Evolutionary conservation across 768 basidiomycete genomes (phyloP).

Genomic region (Dentipellis fragilis): DNA sequence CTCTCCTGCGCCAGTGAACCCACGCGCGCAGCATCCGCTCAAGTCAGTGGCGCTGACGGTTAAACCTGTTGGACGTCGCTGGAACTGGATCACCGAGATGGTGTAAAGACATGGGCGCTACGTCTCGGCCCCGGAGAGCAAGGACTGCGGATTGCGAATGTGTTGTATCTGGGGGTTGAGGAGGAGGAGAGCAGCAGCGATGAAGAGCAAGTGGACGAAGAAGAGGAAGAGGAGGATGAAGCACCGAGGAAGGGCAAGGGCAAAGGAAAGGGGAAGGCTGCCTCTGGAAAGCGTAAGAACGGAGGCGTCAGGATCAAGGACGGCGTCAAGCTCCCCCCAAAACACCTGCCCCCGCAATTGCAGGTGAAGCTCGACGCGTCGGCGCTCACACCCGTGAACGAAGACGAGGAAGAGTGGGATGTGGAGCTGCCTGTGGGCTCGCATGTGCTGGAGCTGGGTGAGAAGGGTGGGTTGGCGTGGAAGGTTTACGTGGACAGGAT

Average conservation of each 20-base stretch:
- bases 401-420: conserved; percentile 47
- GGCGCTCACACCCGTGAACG: conserved; percentile 34
- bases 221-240: conserved; percentile 33
- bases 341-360: conserved; percentile 18
- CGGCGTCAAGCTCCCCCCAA: conserved; percentile 28
- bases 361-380: conserved; percentile 53
- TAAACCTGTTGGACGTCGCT: conserved; percentile 49
- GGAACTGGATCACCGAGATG: conserved; percentile 53
- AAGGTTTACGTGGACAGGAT: conserved; percentile 43
- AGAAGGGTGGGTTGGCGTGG: conserved; percentile 56
- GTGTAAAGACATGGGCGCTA: conserved; percentile 68
- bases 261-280: neutral
- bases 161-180: conserved; percentile 44
- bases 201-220: conserved; percentile 41
- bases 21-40: conserved; percentile 12
- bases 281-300: neutral
- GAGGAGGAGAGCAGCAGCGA: conserved; percentile 54
- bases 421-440: conserved; percentile 45
- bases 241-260: conserved; percentile 26
- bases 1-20: conserved; percentile 9
- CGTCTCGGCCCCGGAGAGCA: conserved; percentile 50
- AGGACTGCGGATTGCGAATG: conserved; percentile 40
- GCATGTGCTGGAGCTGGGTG: conserved; percentile 60
- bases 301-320: conserved; percentile 7
- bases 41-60: conserved; percentile 16